These are phyloP conservation scores for Fusarium equiseti DNA, from an alignment of 2,329 filamentous ascomycete species.

Conservation along the genomic window DNA sequence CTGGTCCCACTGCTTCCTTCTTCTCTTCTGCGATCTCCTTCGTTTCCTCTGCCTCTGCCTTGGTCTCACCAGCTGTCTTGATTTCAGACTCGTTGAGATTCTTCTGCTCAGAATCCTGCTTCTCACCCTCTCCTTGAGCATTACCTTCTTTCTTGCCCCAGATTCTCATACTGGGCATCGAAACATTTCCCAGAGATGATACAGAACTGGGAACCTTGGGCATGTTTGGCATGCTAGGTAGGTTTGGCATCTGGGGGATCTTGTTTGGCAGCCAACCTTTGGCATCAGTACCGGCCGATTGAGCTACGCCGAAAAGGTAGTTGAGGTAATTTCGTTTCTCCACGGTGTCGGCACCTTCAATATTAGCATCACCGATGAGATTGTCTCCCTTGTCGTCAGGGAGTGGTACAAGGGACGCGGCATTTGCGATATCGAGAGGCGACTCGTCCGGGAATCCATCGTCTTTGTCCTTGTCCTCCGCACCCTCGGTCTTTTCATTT, in stretches of 20 bases:
- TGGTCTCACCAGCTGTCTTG: neutral
- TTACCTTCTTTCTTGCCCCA: constrained; percentile 46
- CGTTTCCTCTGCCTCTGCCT: neutral
- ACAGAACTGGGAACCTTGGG: constrained; percentile 47
- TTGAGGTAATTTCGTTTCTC: constrained; percentile 60
- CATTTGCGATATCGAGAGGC: constrained; percentile 65
- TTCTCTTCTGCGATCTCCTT: neutral
- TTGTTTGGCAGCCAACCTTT: constrained; percentile 61
- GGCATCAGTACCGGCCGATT: constrained; percentile 60
- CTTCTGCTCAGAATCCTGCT: neutral
- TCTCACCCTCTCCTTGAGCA: neutral
- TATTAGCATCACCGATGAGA: constrained; percentile 48
- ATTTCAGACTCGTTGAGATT: neutral
- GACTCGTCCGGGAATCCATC: constrained; percentile 51
- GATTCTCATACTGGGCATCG: constrained; percentile 50
- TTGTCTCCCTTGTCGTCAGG: constrained; percentile 57
- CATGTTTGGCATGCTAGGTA: constrained; percentile 51
- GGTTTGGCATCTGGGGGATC: constrained; percentile 52
- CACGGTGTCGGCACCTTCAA: constrained; percentile 51
- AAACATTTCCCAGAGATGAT: constrained; percentile 49
- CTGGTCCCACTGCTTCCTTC: neutral
- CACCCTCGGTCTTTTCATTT: neutral
- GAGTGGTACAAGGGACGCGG: constrained; percentile 62
- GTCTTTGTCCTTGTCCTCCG: constrained; percentile 14
- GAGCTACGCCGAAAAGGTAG: constrained; percentile 63